A percentile compares a stretch with the other conserved stretches of the same genome.
These are phyloP conservation scores for Suhomyces sp. DNA, from an alignment of 805 yeast genomes.

Conservation along the genomic window DNA sequence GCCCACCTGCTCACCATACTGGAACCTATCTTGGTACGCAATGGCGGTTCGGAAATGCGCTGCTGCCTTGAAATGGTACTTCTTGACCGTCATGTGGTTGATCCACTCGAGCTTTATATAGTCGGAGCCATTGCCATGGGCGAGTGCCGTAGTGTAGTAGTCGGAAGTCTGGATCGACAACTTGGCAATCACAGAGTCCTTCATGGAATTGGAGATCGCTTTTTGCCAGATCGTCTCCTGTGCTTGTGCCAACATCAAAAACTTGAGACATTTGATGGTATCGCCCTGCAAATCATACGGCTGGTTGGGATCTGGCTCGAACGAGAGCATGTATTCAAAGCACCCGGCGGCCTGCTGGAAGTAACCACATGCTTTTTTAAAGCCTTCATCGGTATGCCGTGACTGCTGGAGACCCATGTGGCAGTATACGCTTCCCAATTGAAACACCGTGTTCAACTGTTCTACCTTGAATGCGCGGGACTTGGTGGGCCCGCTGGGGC, in stretches of 20 bases:
- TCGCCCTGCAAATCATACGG: slow-evolving; percentile 49
- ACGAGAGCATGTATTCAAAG: slow-evolving; percentile 38
- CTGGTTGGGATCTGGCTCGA: neutral
- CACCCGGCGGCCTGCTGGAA: slow-evolving; percentile 75
- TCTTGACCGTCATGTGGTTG: slow-evolving; percentile 57
- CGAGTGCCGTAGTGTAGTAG: slow-evolving; percentile 49
- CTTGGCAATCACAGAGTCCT: slow-evolving; percentile 60
- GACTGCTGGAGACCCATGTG: slow-evolving; percentile 50
- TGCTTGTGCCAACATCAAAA: slow-evolving; percentile 73
- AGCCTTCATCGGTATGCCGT: slow-evolving; percentile 47
- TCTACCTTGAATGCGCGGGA: slow-evolving; percentile 57
- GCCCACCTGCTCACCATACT: slow-evolving; percentile 73
- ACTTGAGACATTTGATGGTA: slow-evolving; percentile 49
- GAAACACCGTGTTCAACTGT: slow-evolving; percentile 59
- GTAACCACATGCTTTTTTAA: slow-evolving; percentile 59
- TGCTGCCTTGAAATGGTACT: slow-evolving; percentile 66
- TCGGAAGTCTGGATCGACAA: slow-evolving; percentile 62
- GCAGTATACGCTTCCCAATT: slow-evolving; percentile 64
- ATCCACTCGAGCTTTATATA: slow-evolving; percentile 59
- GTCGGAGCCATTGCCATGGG: slow-evolving; percentile 41
- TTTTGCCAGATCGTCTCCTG: slow-evolving; percentile 85
- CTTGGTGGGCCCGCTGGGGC: slow-evolving; percentile 47
- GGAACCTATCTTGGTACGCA: slow-evolving; percentile 42
- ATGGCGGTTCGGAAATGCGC: slow-evolving; percentile 63
- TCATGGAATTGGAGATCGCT: slow-evolving; percentile 49